A percentile compares a stretch with the other conserved stretches of the same genome.
Evolutionary conservation across 768 basidiomycete species (phyloP).

Genomic region (Krasilnikovozyma curviuscula): DNA sequence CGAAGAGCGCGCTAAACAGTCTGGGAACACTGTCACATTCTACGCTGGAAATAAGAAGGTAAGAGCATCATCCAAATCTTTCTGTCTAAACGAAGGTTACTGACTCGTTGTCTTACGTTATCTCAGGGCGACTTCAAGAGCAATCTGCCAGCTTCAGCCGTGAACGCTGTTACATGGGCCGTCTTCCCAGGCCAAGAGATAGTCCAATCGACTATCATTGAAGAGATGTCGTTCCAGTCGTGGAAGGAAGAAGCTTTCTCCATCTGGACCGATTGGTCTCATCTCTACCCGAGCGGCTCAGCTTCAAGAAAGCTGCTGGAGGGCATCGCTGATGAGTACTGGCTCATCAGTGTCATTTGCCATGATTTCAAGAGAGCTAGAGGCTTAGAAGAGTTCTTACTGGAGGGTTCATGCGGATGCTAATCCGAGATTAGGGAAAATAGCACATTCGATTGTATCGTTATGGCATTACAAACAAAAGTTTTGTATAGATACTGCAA

Average conservation of each 20-base stretch:
- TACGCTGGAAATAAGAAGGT: constrained; percentile 69
- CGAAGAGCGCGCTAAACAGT: constrained; percentile 34
- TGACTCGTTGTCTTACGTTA: background rate
- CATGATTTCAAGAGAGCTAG: constrained; percentile 69
- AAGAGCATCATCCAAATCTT: constrained; percentile 12
- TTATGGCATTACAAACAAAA: too few relatives aligned
- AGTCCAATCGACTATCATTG: constrained; percentile 88
- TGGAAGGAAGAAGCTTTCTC: constrained; percentile 99
- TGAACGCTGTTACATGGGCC: constrained; percentile 97
- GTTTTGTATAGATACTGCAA: too few relatives aligned
- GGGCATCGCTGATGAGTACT: constrained; percentile 46
- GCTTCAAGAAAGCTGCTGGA: constrained; percentile 55
- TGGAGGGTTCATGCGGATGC: too few relatives aligned
- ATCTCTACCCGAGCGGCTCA: constrained; percentile 59
- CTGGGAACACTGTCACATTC: constrained; percentile 42
- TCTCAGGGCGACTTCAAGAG: constrained; percentile 53
- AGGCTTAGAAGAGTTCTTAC: constrained; percentile 70
- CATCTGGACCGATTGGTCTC: constrained; percentile 89
- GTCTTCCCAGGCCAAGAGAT: constrained; percentile 95
- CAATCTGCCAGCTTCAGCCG: constrained; percentile 56
- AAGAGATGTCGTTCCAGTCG: constrained; percentile 75
- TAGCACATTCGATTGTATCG: too few relatives aligned
- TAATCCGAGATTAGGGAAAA: too few relatives aligned
- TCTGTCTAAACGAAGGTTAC: background rate
- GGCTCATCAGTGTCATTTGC: constrained; percentile 82